Base-by-base conservation (phyloP, 2,329 filamentous ascomycete genomes). In the Hypocreales sp. region DNA sequence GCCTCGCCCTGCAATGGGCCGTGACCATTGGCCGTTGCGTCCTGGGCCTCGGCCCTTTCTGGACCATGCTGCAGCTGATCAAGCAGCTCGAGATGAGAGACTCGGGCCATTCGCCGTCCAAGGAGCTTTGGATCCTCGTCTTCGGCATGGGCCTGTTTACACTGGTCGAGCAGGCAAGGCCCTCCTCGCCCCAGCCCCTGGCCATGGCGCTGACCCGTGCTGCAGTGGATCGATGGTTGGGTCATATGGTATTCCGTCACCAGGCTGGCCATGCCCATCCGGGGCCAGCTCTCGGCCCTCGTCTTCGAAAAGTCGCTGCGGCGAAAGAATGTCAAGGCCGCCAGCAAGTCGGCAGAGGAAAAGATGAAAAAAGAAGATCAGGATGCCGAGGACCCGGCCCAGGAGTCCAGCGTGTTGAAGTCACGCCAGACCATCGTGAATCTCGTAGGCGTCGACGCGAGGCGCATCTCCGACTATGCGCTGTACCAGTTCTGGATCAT, bases 251-350 rank as follows among this genome's bases (percentile, higher is more conserved):
- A 76, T 25, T 69, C 68, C 0, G 74, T 66, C 48, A 61, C 66
- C 1, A 63, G 70, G 27, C 45, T 86, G 8, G 62, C 63, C 24
- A 60, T 82, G 15, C 75, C 78, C 0, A 56, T 86, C 11, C 70
- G 77, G 27, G 65, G 72, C 16, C 74, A 84, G 40, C 54, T 90
- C 3, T 72, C 76, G 2, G 66, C 77, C 1, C 59, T 83, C 7
- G 67, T 87, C 11, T 87, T 86, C 39, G 67, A 75, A 33, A 90
- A 90, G 47, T 68, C 78, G 0, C 71, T 84, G 60, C 65, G 75
- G 23, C 67, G 75, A 26, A 87, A 87, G 45, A 80, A 86, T 46
- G 69, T 80, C 22, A 82, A 83, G 45, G 65, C 69, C 8, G 60
- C 67, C 5, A 58, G 57, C 20, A 72, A 66, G 40, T 40, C 48